These are phyloP conservation scores for Linum tenue DNA, from an alignment of 345 rosid species.

Conservation along the genomic window DNA sequence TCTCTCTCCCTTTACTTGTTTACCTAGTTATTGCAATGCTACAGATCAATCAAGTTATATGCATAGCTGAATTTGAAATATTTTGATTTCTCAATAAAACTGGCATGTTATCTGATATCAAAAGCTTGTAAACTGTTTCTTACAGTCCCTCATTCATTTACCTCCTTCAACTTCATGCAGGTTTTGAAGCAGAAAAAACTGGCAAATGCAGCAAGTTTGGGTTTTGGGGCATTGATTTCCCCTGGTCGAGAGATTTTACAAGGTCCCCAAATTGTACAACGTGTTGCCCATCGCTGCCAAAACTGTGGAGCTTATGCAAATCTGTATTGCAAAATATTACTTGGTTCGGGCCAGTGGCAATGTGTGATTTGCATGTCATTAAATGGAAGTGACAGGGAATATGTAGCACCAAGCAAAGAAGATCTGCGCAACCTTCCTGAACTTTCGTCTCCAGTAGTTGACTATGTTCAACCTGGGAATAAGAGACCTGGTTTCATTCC, in stretches of 20 bases:
- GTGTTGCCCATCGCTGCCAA: slow-evolving; percentile 80
- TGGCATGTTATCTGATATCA: not conserved
- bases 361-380: slow-evolving; percentile 65
- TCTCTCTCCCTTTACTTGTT: not conserved
- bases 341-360: slow-evolving; percentile 97
- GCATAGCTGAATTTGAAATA: too few species aligned
- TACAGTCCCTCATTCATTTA: too few species aligned
- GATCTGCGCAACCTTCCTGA: slow-evolving; percentile 68
- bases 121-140: not conserved
- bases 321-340: slow-evolving; percentile 61
- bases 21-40: too few species aligned
- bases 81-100: too few species aligned
- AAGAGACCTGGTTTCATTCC: slow-evolving; percentile 79
- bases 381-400: slow-evolving; percentile 86
- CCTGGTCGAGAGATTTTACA: slow-evolving; percentile 72
- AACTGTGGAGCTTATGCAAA: slow-evolving; percentile 94
- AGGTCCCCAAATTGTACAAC: slow-evolving; percentile 73
- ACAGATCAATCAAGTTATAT: too few species aligned
- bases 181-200: slow-evolving; percentile 82
- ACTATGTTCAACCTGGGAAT: slow-evolving; percentile 81
- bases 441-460: slow-evolving; percentile 67
- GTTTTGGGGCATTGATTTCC: slow-evolving; percentile 89
- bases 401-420: slow-evolving; percentile 61
- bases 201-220: slow-evolving; percentile 79
- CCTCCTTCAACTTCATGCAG: slow-evolving; percentile 21